Conservation (phyloP, 371 early-diverging fungal genomes). For the Mucor plumbeus region DNA sequence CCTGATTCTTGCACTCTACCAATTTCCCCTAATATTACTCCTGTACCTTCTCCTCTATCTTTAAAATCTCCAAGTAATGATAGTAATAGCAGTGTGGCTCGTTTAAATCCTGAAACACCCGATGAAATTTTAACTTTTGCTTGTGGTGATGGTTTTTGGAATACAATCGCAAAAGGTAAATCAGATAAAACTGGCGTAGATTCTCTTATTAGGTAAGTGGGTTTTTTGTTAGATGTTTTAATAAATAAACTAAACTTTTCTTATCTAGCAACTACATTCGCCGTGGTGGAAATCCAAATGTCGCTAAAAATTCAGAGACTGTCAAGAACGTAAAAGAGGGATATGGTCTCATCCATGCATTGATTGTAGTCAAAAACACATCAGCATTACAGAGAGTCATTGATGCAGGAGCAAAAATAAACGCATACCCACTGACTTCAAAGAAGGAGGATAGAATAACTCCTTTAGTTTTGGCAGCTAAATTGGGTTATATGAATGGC, state of each 20-base stretch:
- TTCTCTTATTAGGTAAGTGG: constrained; percentile 32
- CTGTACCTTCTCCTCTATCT: constrained; percentile 8
- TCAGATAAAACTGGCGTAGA: constrained; percentile 38
- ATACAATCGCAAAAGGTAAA: constrained; percentile 41
- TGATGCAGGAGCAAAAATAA: constrained; percentile 44
- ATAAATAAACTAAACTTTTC: not conserved
- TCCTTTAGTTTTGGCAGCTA: constrained; percentile 47
- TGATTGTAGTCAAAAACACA: constrained; percentile 40
- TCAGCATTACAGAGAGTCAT: constrained; percentile 34
- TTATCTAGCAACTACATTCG: constrained; percentile 42
- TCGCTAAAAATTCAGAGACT: constrained; percentile 45
- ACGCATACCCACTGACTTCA: constrained; percentile 32
- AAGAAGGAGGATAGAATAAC: constrained; percentile 26
- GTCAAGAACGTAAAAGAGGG: constrained; percentile 48
- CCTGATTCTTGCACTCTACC: constrained; percentile 6
- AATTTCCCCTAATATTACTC: constrained; percentile 7
- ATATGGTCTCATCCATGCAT: constrained; percentile 48
- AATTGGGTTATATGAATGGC: constrained; percentile 41
- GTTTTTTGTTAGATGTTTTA: too few relatives aligned
- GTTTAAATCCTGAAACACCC: not conserved
- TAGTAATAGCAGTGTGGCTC: not conserved
- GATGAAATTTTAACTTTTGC: constrained; percentile 30
- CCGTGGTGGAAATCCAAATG: constrained; percentile 53
- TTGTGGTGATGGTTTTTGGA: constrained; percentile 53
- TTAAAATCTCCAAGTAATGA: not conserved